Evolutionary conservation across 306 rosid species (phyloP), one percentile per base, ranked within the genome.

Genomic region (Medicago arabica): DNA sequence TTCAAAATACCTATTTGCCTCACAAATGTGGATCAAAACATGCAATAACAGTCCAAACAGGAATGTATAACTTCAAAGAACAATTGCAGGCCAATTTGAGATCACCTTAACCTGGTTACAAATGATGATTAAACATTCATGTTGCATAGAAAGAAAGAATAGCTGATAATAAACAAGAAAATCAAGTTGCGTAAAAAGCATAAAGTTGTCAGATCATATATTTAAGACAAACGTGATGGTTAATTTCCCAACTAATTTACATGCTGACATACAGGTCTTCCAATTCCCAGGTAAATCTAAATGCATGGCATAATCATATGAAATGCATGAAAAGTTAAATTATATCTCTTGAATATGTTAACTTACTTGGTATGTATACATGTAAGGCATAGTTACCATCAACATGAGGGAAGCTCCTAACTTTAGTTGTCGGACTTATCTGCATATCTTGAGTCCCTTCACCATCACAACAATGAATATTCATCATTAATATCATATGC

Each of bases 351-450:
- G 9, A 41, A 55, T 43, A 34, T 36, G 39, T 28, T 25, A 60
- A 79, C 84, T 79, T 84, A 94, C 98, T 85, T 74, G 97, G 98
- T 69, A 94, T 87, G 76, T 92, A 94, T 34, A 94, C 86, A 67
- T 94, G 96, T 47, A 92, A 64, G 18, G 93, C 96, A 47, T 88
- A 90, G 87, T 92, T 92, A 25, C 98, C 98, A 57, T 94, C 89
- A 1, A 86, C 84, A 75, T 92, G 97, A 78, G 98, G 92, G 58
- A 94, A 94, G 78, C 72, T 87, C 83, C 98, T 84, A 58, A 92
- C 67, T 85, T 89, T 90, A 78, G 84, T 75, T 53, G 92, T 65
- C 87, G 85, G 90, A 40, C 71, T 84, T 47, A 54, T 70, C 31
- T 73, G 86, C 41, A 66, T 75, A 70, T 84, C 89, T 65, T 69